These are phyloP conservation scores for Sarocladiaceae sp. DNA, from an alignment of 2,329 filamentous ascomycete genomes.

Conservation along the genomic window DNA sequence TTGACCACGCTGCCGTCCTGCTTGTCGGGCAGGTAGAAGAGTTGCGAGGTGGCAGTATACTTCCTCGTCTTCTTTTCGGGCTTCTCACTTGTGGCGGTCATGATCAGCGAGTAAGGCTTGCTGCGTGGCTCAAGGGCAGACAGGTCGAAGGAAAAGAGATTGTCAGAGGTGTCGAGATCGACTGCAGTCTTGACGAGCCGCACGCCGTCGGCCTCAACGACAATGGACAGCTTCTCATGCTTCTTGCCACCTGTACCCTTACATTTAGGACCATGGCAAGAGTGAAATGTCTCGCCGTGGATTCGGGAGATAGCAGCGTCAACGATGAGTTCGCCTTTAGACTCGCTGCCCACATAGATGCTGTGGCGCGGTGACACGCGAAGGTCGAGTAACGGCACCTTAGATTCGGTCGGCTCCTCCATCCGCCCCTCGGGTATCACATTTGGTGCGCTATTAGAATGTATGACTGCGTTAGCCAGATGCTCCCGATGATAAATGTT, in stretches of 20 bases:
- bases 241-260: slow-evolving; percentile 28
- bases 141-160: not conserved
- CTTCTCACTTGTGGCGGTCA: not conserved
- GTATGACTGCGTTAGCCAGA: not conserved
- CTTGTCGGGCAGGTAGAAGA: slow-evolving; percentile 5
- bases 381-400: slow-evolving; percentile 1
- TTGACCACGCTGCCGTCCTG: slow-evolving; percentile 2
- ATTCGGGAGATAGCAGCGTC: not conserved
- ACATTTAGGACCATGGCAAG: not conserved
- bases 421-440: not conserved
- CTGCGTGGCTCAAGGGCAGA: not conserved
- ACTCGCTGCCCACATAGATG: slow-evolving; percentile 1
- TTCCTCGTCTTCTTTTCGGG: not conserved
- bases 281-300: not conserved
- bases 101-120: not conserved
- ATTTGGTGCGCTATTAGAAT: not conserved
- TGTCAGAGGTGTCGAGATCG: not conserved
- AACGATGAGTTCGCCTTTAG: not conserved
- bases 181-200: not conserved
- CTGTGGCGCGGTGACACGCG: slow-evolving; percentile 2
- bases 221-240: not conserved
- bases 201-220: not conserved
- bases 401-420: not conserved
- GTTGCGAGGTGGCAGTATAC: not conserved
- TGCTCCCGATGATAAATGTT: too few species aligned